A percentile compares a stretch with the other conserved stretches of the same genome.
phyloP scores from a whole-genome alignment of 2,329 filamentous ascomycete genomes.

The Pestalotiopsis sp. region DNA sequence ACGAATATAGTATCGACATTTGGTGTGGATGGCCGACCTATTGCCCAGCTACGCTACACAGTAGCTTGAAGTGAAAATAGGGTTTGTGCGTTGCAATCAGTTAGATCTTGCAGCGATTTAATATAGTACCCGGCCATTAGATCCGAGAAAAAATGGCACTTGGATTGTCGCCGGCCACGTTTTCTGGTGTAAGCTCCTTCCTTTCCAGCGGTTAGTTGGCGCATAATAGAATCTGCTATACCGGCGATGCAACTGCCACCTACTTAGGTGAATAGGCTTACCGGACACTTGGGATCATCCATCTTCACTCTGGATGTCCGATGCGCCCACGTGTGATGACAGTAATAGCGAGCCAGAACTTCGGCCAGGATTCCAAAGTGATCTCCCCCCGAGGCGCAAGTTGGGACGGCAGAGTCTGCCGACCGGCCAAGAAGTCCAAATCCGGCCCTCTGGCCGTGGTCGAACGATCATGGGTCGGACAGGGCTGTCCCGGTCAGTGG shows the following conservation, averaged over 20 bases:
- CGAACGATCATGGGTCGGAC: slow-evolving; percentile 7
- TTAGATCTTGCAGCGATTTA: slow-evolving; percentile 3
- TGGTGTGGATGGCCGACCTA: neutral
- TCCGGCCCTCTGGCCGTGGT: neutral
- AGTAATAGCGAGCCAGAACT: neutral
- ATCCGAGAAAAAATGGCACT: neutral
- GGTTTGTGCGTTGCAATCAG: neutral
- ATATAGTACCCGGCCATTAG: neutral
- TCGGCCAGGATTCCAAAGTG: neutral
- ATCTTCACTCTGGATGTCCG: neutral
- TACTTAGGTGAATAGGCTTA: neutral
- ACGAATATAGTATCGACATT: neutral
- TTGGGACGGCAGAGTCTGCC: neutral
- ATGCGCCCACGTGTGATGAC: neutral
- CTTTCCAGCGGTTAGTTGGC: neutral
- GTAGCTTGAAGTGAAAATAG: neutral
- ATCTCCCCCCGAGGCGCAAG: neutral
- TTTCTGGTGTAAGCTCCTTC: neutral
- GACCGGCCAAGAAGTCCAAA: neutral
- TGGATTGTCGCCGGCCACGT: neutral
- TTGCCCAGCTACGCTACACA: neutral
- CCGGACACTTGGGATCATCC: neutral
- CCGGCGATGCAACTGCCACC: neutral
- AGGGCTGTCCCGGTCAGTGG: slow-evolving; percentile 1
- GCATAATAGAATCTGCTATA: slow-evolving; percentile 6